phyloP scores from a whole-genome alignment of 2,329 filamentous ascomycete genomes.

The Emericellopsis atlantica region DNA sequence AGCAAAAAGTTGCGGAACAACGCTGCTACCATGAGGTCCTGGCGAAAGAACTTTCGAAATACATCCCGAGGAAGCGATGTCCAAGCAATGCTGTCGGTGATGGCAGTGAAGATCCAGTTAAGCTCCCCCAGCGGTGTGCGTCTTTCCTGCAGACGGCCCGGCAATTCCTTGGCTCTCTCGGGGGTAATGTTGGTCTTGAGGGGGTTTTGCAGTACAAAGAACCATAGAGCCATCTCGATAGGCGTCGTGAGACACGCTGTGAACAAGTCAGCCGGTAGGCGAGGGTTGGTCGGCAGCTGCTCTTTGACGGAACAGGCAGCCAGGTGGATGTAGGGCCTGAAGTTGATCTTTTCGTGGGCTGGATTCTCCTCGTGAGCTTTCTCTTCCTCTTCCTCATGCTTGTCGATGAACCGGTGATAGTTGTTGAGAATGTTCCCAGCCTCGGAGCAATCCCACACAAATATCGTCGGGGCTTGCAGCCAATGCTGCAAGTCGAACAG shows the following conservation, averaged over 20 bases:
- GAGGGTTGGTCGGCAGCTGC: constrained; percentile 86
- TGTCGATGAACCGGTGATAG: constrained; percentile 88
- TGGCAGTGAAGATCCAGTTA: constrained; percentile 99
- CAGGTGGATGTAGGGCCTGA: constrained; percentile 66
- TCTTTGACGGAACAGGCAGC: constrained; percentile 86
- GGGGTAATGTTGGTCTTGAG: constrained; percentile 55
- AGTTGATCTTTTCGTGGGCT: constrained; percentile 67
- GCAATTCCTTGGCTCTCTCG: constrained; percentile 77
- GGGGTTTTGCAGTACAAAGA: constrained; percentile 90
- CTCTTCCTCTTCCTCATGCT: constrained; percentile 81
- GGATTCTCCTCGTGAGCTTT: constrained; percentile 67
- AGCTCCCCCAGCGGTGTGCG: constrained; percentile 89
- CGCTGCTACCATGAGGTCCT: constrained; percentile 98
- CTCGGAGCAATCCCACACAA: constrained; percentile 96
- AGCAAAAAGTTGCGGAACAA: constrained; percentile 93
- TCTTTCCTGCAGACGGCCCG: constrained; percentile 82
- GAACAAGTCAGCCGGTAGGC: constrained; percentile 87
- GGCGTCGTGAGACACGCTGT: constrained; percentile 92
- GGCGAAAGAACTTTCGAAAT: constrained; percentile 93
- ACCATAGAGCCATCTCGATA: constrained; percentile 93
- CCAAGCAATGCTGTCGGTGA: constrained; percentile 98
- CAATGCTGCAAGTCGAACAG: constrained; percentile 91
- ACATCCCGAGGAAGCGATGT: constrained; percentile 80
- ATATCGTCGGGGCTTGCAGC: constrained; percentile 90
- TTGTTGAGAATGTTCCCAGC: constrained; percentile 92